These are phyloP conservation scores for Peniophora sp. DNA, from an alignment of 1,284 basidiomycete genomes.

Conservation along the genomic window DNA sequence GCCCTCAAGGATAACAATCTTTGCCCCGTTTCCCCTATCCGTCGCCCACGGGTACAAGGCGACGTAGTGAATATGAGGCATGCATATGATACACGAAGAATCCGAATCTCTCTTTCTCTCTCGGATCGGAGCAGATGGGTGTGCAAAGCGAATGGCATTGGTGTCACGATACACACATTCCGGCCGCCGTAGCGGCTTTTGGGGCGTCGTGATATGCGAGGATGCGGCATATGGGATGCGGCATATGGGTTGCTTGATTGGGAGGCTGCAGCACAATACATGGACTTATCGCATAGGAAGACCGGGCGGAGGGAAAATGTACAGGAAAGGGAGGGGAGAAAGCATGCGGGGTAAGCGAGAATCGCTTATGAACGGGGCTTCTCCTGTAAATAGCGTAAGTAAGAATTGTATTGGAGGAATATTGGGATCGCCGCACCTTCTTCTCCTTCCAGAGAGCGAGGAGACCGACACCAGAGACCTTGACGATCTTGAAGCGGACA, in stretches of 20 bases:
- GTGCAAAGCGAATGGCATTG: not conserved
- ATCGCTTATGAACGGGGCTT: conserved; percentile 78
- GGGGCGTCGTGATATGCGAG: not conserved
- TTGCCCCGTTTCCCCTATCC: too few relatives aligned
- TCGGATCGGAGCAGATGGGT: too few relatives aligned
- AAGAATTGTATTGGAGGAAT: conserved; percentile 2
- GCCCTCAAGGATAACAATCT: too few relatives aligned
- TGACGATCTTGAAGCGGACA: conserved; percentile 99
- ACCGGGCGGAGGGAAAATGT: conserved; percentile 10
- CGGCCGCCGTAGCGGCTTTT: conserved; percentile 7
- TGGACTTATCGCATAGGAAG: conserved; percentile 34
- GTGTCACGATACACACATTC: conserved; percentile 5
- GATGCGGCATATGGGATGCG: not conserved
- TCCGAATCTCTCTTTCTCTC: conserved; percentile 3
- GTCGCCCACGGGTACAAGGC: too few relatives aligned
- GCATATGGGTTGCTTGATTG: conserved; percentile 20
- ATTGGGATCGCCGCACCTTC: conserved; percentile 57
- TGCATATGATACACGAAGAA: too few relatives aligned
- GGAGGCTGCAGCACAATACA: conserved; percentile 20
- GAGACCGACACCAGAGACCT: conserved; percentile 98
- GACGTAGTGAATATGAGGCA: too few relatives aligned
- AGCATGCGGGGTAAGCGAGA: conserved; percentile 7
- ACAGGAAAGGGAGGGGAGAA: conserved; percentile 8
- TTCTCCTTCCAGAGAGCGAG: conserved; percentile 98
- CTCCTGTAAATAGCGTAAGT: conserved; percentile 44